phyloP scores from a whole-genome alignment of 805 yeast genomes.

The Cyberlindnera sargentensis region DNA sequence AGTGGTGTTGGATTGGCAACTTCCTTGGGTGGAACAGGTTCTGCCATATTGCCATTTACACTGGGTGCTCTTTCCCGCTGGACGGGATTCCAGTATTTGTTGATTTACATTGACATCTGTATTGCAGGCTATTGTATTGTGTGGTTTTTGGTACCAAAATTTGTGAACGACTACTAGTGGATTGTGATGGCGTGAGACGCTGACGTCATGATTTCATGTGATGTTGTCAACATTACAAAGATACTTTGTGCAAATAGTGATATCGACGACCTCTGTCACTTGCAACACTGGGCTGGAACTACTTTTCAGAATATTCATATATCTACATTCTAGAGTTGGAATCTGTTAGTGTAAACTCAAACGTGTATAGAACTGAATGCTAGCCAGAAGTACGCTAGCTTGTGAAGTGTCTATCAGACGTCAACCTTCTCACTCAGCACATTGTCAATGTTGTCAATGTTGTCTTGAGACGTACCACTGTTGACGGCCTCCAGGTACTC shows the following conservation, averaged over 20 bases:
- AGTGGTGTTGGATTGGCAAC: slow-evolving; percentile 69
- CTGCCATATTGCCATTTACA: slow-evolving; percentile 64
- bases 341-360: too few relatives aligned
- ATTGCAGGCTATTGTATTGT: slow-evolving; percentile 7
- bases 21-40: slow-evolving; percentile 79
- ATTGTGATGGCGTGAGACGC: too few relatives aligned
- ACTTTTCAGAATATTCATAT: too few relatives aligned
- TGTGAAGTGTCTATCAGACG: too few relatives aligned
- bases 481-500: slow-evolving; percentile 27
- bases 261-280: too few relatives aligned
- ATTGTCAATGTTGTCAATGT: background rate
- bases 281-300: too few relatives aligned
- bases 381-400: too few relatives aligned
- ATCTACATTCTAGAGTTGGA: too few relatives aligned
- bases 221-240: too few relatives aligned
- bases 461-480: background rate
- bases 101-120: slow-evolving; percentile 5
- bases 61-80: slow-evolving; percentile 38
- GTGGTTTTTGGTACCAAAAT: slow-evolving; percentile 3
- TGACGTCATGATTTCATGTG: too few relatives aligned
- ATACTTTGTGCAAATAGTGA: too few relatives aligned
- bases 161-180: background rate
- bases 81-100: slow-evolving; percentile 6
- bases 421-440: background rate
- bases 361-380: too few relatives aligned